Conservation (phyloP, 371 early-diverging fungal genomes). For the Coemansia sp. region DNA sequence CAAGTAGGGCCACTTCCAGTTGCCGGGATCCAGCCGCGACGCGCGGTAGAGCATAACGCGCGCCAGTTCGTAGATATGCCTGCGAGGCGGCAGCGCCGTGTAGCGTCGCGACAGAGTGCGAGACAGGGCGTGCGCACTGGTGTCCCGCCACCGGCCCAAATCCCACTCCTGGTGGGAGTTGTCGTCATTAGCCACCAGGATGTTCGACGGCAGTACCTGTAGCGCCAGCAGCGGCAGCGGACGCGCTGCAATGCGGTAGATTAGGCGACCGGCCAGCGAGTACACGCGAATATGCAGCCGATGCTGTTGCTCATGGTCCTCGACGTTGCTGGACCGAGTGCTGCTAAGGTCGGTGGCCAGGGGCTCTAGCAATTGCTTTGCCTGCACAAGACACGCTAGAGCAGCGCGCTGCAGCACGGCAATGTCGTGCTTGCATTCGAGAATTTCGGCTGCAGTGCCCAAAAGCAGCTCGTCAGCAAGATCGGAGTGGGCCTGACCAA, state of each 20-base stretch:
- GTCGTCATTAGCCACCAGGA: conserved; percentile 20
- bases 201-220: conserved; percentile 31
- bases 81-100: conserved; percentile 5
- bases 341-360: too few species aligned
- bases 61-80: conserved; percentile 23
- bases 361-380: conserved; percentile 24
- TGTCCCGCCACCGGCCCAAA: conserved; percentile 26
- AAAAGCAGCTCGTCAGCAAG: conserved; percentile 43
- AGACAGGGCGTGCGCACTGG: conserved; percentile 4
- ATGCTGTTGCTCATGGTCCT: not conserved
- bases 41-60: conserved; percentile 27
- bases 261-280: conserved; percentile 24
- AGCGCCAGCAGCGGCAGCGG: conserved; percentile 37
- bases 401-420: conserved; percentile 37
- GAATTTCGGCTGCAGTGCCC: conserved; percentile 37
- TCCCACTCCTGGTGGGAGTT: conserved; percentile 32
- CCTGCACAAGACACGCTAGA: conserved; percentile 33
- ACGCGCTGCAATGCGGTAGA: conserved; percentile 40
- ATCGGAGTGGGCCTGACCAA: conserved; percentile 39
- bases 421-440: conserved; percentile 24
- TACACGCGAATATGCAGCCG: conserved; percentile 18
- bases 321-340: not conserved
- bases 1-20: conserved; percentile 40
- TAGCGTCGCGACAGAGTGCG: conserved; percentile 31
- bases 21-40: conserved; percentile 17